Percentiles rank a stretch among this genome's conserved stretches.
Evolutionary conservation across 2,329 filamentous ascomycete genomes (phyloP).

Genomic region (Chaetomium sp.): DNA sequence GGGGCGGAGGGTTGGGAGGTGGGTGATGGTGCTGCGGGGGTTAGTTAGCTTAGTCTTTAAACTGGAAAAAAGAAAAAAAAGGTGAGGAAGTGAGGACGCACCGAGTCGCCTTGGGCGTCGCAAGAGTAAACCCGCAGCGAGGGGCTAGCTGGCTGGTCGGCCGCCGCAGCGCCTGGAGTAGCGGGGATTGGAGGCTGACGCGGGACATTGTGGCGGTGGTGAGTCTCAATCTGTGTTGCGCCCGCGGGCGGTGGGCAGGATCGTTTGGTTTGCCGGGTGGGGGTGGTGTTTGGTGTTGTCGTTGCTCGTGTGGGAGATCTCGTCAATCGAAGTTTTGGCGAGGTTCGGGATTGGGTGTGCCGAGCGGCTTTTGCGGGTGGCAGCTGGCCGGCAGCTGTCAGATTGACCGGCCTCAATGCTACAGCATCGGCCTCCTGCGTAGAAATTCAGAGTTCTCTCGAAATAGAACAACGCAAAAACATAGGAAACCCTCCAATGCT

Average conservation of each 20-base stretch:
- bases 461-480: too few relatives aligned
- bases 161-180: conserved; percentile 18
- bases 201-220: conserved; percentile 9
- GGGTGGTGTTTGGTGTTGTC: background rate
- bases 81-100: conserved; percentile 21
- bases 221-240: background rate
- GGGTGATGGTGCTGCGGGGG: conserved; percentile 29
- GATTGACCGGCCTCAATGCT: too few relatives aligned
- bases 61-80: conserved; percentile 34
- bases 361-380: background rate
- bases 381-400: background rate
- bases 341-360: conserved; percentile 1
- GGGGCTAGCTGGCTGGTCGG: conserved; percentile 9
- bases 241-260: too few relatives aligned
- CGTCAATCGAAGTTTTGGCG: conserved; percentile 6
- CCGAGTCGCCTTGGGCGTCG: conserved; percentile 5
- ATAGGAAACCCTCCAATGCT: too few relatives aligned
- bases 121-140: background rate
- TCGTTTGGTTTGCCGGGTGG: too few relatives aligned
- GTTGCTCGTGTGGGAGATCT: background rate
- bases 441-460: too few relatives aligned
- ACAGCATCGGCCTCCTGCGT: too few relatives aligned
- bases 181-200: conserved; percentile 11
- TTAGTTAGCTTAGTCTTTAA: conserved; percentile 22
- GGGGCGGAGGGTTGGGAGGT: conserved; percentile 46